Percentiles rank a stretch among this genome's conserved stretches.
These are phyloP conservation scores for Lasiosphaeris hirsuta DNA, from an alignment of 495 filamentous ascomycete genomes.

Conservation along the genomic window DNA sequence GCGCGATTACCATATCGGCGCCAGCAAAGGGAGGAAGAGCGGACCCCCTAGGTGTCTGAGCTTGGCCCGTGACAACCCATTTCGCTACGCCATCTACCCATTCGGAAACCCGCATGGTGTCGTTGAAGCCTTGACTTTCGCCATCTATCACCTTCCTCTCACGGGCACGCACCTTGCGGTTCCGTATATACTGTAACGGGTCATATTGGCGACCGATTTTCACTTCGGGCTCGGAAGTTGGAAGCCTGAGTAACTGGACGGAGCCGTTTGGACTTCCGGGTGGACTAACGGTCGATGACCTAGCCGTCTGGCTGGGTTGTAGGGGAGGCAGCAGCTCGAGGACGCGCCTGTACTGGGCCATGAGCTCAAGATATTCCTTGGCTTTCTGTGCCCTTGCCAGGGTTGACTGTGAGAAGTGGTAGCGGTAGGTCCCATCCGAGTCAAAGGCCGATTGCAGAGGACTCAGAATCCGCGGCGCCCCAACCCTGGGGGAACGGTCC, in stretches of 20 bases:
- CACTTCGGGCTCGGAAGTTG: slow-evolving; percentile 16
- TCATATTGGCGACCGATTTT: slow-evolving; percentile 67
- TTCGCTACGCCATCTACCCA: slow-evolving; percentile 72
- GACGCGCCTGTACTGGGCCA: slow-evolving; percentile 73
- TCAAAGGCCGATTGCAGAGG: slow-evolving; percentile 46
- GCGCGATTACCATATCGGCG: slow-evolving; percentile 32
- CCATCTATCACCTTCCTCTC: slow-evolving; percentile 68
- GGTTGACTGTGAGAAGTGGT: slow-evolving; percentile 74
- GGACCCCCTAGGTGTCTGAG: slow-evolving; percentile 44
- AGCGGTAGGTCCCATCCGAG: slow-evolving; percentile 41
- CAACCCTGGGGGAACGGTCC: slow-evolving; percentile 39
- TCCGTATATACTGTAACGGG: slow-evolving; percentile 82
- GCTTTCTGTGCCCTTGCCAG: slow-evolving; percentile 75
- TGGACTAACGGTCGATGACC: slow-evolving; percentile 27
- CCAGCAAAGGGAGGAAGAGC: slow-evolving; percentile 54
- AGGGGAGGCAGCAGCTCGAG: slow-evolving; percentile 72
- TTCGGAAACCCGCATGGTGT: slow-evolving; percentile 60
- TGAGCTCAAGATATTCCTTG: slow-evolving; percentile 72
- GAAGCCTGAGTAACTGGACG: slow-evolving; percentile 11
- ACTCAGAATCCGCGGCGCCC: slow-evolving; percentile 31
- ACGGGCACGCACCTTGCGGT: slow-evolving; percentile 72
- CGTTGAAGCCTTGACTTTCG: slow-evolving; percentile 71
- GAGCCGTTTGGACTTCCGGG: slow-evolving; percentile 30
- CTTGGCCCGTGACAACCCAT: slow-evolving; percentile 38
- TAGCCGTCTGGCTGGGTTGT: slow-evolving; percentile 39